phyloP scores from a whole-genome alignment of 2,329 filamentous ascomycete species.

The Sphaerulina vaccinii region DNA sequence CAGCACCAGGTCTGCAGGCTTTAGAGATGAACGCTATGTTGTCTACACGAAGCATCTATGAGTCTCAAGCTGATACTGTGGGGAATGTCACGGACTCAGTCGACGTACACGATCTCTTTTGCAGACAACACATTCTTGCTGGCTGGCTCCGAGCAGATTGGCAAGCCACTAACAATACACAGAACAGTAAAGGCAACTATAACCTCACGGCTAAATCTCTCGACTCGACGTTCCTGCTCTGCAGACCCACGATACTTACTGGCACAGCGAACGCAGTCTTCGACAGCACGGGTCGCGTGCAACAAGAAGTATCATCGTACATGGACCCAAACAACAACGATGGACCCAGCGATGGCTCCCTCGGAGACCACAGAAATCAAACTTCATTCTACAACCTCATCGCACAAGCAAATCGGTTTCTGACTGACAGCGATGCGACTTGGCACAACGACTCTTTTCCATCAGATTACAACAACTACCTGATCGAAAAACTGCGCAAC shows the following conservation, averaged over 20 bases:
- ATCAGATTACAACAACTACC: constrained; percentile 49
- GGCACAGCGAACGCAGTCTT: constrained; percentile 40
- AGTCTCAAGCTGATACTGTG: neutral
- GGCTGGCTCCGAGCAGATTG: constrained; percentile 33
- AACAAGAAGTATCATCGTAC: neutral
- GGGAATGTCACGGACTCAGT: neutral
- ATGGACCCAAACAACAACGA: neutral
- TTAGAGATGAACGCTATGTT: constrained; percentile 15
- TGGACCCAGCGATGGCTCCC: no score
- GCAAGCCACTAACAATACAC: constrained; percentile 13
- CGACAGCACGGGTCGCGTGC: constrained; percentile 35
- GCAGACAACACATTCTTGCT: constrained; percentile 26
- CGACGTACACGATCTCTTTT: constrained; percentile 19
- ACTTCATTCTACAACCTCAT: constrained; percentile 7
- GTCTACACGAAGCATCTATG: neutral
- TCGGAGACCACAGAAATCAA: neutral
- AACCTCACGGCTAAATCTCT: constrained; percentile 7
- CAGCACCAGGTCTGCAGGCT: constrained; percentile 7
- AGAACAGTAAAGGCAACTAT: constrained; percentile 1
- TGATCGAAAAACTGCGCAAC: constrained; percentile 40
- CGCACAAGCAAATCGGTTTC: constrained; percentile 23
- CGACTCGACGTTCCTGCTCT: constrained; percentile 37
- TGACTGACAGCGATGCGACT: constrained; percentile 22
- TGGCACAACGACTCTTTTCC: constrained; percentile 53
- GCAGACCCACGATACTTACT: constrained; percentile 36